phyloP scores from a whole-genome alignment of 176 grass and related monocot species.

The Tuctoria greenei region DNA sequence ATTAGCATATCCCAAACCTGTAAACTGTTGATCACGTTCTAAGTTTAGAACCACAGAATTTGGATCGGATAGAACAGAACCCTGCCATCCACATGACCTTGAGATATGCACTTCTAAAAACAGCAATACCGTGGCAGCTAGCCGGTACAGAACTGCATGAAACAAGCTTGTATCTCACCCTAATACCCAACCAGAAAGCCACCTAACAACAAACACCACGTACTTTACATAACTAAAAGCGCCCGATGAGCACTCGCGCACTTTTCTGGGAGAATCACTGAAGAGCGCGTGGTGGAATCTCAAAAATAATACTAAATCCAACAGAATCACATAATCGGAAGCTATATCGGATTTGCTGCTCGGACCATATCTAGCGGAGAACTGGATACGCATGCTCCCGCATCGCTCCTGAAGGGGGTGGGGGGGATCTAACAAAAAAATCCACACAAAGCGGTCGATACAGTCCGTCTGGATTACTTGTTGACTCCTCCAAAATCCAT shows the following conservation, averaged over 20 bases:
- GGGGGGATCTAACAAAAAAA: background rate
- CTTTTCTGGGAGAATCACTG: slow-evolving; percentile 34
- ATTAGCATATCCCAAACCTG: background rate
- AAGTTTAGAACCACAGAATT: background rate
- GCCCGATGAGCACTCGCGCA: background rate
- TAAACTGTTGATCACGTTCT: background rate
- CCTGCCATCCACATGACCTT: background rate
- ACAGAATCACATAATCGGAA: slow-evolving; percentile 11
- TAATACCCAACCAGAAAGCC: slow-evolving; percentile 28
- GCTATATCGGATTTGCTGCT: background rate
- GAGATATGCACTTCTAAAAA: slow-evolving; percentile 11
- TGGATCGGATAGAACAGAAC: background rate
- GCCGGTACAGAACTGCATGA: slow-evolving; percentile 11
- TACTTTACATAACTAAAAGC: slow-evolving; percentile 37
- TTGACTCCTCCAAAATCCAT: slow-evolving; percentile 13
- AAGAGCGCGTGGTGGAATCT: slow-evolving; percentile 27
- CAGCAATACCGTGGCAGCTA: background rate
- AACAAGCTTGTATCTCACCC: slow-evolving; percentile 44
- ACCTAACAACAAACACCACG: slow-evolving; percentile 34
- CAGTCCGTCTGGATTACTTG: background rate
- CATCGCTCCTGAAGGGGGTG: background rate
- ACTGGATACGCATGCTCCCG: background rate
- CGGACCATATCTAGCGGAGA: background rate
- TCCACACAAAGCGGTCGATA: background rate
- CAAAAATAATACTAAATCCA: slow-evolving; percentile 31